These are phyloP conservation scores for Ramalina intermedia DNA, from an alignment of 495 filamentous ascomycete species.

Conservation along the genomic window DNA sequence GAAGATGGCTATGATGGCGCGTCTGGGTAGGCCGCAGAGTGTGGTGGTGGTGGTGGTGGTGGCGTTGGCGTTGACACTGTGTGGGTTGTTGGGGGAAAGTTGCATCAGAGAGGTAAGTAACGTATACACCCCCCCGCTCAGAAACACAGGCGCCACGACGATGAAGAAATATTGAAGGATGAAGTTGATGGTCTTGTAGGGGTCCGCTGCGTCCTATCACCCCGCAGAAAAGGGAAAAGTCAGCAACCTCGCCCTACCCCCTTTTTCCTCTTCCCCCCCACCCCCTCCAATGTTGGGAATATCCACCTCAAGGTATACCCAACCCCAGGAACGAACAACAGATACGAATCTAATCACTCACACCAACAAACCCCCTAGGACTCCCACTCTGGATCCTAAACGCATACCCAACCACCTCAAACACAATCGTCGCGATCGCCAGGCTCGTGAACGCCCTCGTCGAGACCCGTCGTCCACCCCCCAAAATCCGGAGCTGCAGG, in stretches of 20 bases:
- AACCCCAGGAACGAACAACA: too few species aligned
- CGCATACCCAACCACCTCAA: neutral
- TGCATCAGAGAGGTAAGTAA: slow-evolving; percentile 31
- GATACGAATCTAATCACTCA: too few species aligned
- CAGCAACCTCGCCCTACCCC: too few species aligned
- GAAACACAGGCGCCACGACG: slow-evolving; percentile 40
- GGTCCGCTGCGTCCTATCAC: neutral
- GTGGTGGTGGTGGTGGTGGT: too few species aligned
- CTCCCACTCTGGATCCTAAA: neutral
- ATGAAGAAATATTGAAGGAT: slow-evolving; percentile 46
- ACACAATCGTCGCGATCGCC: neutral
- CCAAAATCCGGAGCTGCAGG: neutral
- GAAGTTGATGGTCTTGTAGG: slow-evolving; percentile 18
- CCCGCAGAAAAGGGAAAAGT: too few species aligned
- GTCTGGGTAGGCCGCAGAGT: neutral
- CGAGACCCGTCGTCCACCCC: too few species aligned
- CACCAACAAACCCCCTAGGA: neutral
- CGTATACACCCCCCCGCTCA: slow-evolving; percentile 39
- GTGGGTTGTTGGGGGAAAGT: neutral
- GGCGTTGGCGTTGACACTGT: too few species aligned
- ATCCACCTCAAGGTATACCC: too few species aligned
- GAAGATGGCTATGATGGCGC: slow-evolving; percentile 14
- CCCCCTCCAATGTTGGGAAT: too few species aligned
- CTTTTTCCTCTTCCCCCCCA: too few species aligned
- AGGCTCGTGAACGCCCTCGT: neutral